phyloP scores from a whole-genome alignment of 805 yeast species.

The Candida berthetii region DNA sequence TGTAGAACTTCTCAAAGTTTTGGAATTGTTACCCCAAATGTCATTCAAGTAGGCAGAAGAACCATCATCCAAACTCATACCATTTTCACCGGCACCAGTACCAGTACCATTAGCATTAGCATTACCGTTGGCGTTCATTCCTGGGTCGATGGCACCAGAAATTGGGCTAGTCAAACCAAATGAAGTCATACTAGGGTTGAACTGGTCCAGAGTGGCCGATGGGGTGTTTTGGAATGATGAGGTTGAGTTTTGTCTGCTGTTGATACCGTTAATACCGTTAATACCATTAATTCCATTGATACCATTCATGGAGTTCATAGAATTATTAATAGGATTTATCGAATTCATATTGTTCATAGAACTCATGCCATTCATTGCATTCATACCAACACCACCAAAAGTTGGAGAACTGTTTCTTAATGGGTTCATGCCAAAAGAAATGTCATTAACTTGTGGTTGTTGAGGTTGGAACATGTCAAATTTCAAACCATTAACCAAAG shows the following conservation, averaged over 20 bases:
- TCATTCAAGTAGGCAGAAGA: constrained; percentile 15
- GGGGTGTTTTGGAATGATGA: background rate
- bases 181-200: background rate
- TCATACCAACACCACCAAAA: no score
- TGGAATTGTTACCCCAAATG: constrained; percentile 18
- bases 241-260: constrained; percentile 7
- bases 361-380: background rate
- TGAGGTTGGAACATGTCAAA: background rate
- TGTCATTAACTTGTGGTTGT: background rate
- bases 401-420: background rate
- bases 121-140: no score
- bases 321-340: background rate
- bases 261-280: constrained; percentile 9
- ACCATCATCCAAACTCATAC: constrained; percentile 10
- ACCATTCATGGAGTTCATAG: background rate
- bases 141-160: background rate
- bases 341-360: background rate
- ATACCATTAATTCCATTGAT: background rate
- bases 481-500: background rate
- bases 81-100: constrained; percentile 6
- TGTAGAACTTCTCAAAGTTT: constrained; percentile 13
- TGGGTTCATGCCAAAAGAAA: background rate
- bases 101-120: constrained; percentile 10
- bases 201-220: background rate
- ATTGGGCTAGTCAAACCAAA: background rate